Base-by-base conservation (phyloP, 805 yeast species). In the Sugiyamaella boreocaroliniensis region DNA sequence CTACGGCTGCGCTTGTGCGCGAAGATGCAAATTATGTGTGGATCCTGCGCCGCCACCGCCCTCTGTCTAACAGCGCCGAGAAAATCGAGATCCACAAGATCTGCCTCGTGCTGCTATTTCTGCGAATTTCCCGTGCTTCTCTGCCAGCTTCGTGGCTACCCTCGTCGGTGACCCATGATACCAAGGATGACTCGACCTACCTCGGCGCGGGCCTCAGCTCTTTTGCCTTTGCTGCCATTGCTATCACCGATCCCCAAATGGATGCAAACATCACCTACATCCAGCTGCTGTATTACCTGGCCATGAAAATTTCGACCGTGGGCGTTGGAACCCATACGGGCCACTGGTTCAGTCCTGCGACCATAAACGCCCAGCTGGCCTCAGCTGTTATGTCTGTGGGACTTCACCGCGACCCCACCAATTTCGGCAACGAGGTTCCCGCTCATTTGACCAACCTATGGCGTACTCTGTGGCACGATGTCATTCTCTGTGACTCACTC, bases 391-490 rank as follows among this genome's bases (percentile, higher is more conserved):
- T 50, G 40, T 51, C 59, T 32, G 61, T 62, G 43, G 68, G 67
- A 0, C 56, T 65, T 4, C 66, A 65, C 48, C 55, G 66, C 2
- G 67, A 65, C 47, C 68, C 68, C 4, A 49, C 51, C 16, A 22
- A 48, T 29, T 29, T 43, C 32, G 53, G 54, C 18, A 40, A 50
- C 8, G 51, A 54, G n/a, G 47, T 61, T 19, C 62, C 64, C 6
- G 49, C 50, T 15, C 43, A 45, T 16, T 32, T 55, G 45, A 54
- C 49, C 9, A 51, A 52, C 18, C 40, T 57, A 20, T 58, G 67
- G 64, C 55, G 65, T 4, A 43, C 41, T 43, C 49, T 64, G 18
- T 64, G 66, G 65, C 44, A 58, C 19, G 59, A 58, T 43, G 53
- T 59, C 42, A 56, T 64, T 5, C 51, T 56, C 14, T 40, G 60